Evolutionary conservation across 2,329 filamentous ascomycete genomes (phyloP), one percentile per base, ranked within the genome.

Genomic region (Colletotrichum lindemuthianum): DNA sequence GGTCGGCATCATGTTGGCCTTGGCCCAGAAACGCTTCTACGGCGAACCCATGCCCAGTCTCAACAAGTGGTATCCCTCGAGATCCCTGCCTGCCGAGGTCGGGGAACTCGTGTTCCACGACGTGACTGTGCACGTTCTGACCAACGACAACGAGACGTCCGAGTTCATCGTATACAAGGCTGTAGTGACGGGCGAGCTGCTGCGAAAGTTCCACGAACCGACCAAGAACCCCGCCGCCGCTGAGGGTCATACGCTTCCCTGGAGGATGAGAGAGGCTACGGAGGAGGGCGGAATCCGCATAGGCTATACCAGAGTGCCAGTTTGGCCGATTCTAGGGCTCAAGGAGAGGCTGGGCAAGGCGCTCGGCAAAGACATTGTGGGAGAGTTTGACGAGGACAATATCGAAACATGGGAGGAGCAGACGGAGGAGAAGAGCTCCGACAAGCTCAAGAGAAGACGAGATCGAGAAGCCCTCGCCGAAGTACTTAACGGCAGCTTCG

Each of bases 21-120:
- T 88, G 82, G 86, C 86, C 8, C 86, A 88, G 69, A 77, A 79
- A 8, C 79, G 84, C 50, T 85, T 84, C 60, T 87, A 88, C 69
- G 48, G 68, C 16, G 59, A 67, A 16, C 61, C 65, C 12, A 48
- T 40, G 56, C 56, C 61, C n/a, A 54, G 56, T 7, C 36, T 56
- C 39, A 61, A 44, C 12, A 67, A 61, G 12, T 60, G 65, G 61
- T 40, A 48, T 8, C 52, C 63, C 10, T 64, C 59, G 11, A 53
- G 53, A 13, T 53, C 63, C 11, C 47, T 49, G 34, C 49, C 59
- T 8, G 40, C 51, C 9, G 61, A 45, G 32, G 36, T 44, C 9
- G 55, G 64, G 16, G 54, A 63, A 53, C 72, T 79, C 8, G 67
- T 75, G 10, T 84, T 86, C 39, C 73, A 75, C 52, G 81, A 87